These are phyloP conservation scores for Hymenoscyphus linearis DNA, from an alignment of 2,329 filamentous ascomycete genomes.

Conservation along the genomic window DNA sequence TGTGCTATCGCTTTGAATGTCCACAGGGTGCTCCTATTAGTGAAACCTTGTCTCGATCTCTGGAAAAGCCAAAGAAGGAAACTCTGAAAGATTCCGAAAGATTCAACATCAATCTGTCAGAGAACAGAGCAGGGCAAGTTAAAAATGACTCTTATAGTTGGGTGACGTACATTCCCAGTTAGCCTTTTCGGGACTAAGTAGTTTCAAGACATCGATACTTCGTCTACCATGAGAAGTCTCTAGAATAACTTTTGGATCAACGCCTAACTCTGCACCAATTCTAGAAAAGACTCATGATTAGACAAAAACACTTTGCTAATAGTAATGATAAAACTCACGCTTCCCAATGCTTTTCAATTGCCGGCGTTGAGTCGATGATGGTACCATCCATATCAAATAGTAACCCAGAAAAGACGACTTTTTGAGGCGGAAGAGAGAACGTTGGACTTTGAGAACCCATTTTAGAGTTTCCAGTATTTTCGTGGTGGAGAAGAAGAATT, in stretches of 20 bases:
- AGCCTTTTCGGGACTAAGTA: constrained; percentile 77
- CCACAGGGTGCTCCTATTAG: background rate
- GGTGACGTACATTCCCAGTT: constrained; percentile 80
- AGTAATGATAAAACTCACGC: constrained; percentile 28
- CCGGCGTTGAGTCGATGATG: constrained; percentile 74
- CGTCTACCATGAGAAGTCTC: constrained; percentile 86
- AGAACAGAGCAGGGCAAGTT: background rate
- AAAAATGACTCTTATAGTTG: background rate
- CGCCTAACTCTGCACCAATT: constrained; percentile 76
- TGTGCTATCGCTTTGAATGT: no score
- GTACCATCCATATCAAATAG: constrained; percentile 67
- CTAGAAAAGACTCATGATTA: constrained; percentile 36
- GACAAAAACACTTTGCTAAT: background rate
- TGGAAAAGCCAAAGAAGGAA: background rate
- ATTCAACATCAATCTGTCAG: constrained; percentile 1
- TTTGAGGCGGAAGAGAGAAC: constrained; percentile 22
- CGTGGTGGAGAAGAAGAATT: background rate
- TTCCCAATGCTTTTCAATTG: constrained; percentile 74
- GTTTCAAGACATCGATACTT: constrained; percentile 77
- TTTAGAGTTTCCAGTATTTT: constrained; percentile 26
- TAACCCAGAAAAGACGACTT: constrained; percentile 24
- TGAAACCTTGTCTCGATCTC: background rate
- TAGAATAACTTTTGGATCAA: constrained; percentile 79
- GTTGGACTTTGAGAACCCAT: constrained; percentile 24
- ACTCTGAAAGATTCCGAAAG: constrained; percentile 11